Conservation (phyloP, 768 basidiomycete species). For the Tylopilus intermedius region DNA sequence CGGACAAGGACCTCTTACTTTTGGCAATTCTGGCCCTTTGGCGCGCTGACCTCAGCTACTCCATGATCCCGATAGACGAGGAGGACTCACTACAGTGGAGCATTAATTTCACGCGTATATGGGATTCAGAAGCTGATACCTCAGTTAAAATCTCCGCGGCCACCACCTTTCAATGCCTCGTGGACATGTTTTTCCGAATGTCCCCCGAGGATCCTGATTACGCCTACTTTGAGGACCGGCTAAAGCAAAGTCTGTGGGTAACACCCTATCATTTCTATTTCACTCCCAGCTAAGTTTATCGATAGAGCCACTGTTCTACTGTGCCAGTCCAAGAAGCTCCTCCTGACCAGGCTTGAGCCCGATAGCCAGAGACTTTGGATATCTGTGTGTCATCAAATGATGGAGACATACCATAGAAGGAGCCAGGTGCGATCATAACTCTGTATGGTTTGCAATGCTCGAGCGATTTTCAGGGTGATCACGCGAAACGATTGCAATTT, state of each 20-base stretch:
- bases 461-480: slow-evolving; percentile 32
- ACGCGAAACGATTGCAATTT: slow-evolving; percentile 47
- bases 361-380: slow-evolving; percentile 69
- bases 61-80: slow-evolving; percentile 40
- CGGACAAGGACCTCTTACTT: slow-evolving; percentile 66
- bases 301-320: slow-evolving; percentile 29
- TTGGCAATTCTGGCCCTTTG: slow-evolving; percentile 67
- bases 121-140: slow-evolving; percentile 59
- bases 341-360: slow-evolving; percentile 54
- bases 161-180: slow-evolving; percentile 42
- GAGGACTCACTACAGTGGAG: slow-evolving; percentile 46
- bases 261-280: slow-evolving; percentile 11
- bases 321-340: slow-evolving; percentile 52
- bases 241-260: slow-evolving; percentile 45
- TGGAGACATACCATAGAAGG: slow-evolving; percentile 51
- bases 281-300: not conserved
- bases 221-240: slow-evolving; percentile 36
- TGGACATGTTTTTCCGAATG: slow-evolving; percentile 42
- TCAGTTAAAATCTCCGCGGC: slow-evolving; percentile 61
- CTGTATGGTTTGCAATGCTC: not conserved
- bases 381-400: slow-evolving; percentile 52
- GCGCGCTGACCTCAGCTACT: slow-evolving; percentile 54
- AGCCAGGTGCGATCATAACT: slow-evolving; percentile 37
- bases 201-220: slow-evolving; percentile 36
- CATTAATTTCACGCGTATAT: slow-evolving; percentile 45